Percentiles rank a stretch among this genome's conserved stretches.
These are phyloP conservation scores for Scleroderma bovista DNA, from an alignment of 768 basidiomycete species.

Conservation along the genomic window DNA sequence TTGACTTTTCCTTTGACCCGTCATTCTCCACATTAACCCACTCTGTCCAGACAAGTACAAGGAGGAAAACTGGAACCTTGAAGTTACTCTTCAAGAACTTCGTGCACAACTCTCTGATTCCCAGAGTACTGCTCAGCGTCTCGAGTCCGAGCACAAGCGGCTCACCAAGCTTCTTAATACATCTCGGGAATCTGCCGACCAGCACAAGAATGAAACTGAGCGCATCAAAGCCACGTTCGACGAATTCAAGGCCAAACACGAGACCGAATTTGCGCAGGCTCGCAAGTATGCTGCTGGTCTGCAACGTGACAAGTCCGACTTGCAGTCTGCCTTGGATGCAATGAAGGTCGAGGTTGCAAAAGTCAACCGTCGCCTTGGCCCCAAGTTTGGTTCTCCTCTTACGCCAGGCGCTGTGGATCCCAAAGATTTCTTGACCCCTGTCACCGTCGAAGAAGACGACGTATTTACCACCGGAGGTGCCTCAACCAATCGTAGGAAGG, in stretches of 20 bases:
- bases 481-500: conserved; percentile 56
- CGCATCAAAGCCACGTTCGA: conserved; percentile 56
- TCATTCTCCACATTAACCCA: not conserved
- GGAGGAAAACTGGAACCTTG: conserved; percentile 99
- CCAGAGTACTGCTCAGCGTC: conserved; percentile 57
- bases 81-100: conserved; percentile 87
- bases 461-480: conserved; percentile 59
- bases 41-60: conserved; percentile 75
- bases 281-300: conserved; percentile 83
- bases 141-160: conserved; percentile 81
- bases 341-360: conserved; percentile 69
- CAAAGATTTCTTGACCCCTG: conserved; percentile 54
- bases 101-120: conserved; percentile 63
- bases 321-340: conserved; percentile 75
- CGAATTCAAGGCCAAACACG: conserved; percentile 85
- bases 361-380: conserved; percentile 50
- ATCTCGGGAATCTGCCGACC: conserved; percentile 71
- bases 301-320: conserved; percentile 87
- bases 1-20: conserved; percentile 14
- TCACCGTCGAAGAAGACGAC: conserved; percentile 51
- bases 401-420: conserved; percentile 53
- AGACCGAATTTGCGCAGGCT: conserved; percentile 90
- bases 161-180: conserved; percentile 68
- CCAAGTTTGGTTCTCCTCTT: conserved; percentile 65
- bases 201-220: conserved; percentile 83